Percentiles rank a stretch among this genome's conserved stretches.
Evolutionary conservation across 441 rosid species (phyloP).

Genomic region (Gossypium trilobum): DNA sequence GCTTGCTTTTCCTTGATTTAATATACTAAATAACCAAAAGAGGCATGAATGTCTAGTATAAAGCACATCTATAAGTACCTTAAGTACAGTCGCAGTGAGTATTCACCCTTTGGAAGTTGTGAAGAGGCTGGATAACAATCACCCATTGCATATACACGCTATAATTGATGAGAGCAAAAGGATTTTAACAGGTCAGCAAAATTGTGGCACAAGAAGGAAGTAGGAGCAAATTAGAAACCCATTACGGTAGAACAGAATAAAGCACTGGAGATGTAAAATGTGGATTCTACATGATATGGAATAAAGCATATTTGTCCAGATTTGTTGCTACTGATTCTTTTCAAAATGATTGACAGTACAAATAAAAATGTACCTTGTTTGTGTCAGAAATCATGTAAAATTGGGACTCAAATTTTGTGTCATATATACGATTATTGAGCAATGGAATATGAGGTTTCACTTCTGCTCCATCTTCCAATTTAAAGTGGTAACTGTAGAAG

Average conservation of each 20-base stretch:
- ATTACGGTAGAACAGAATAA: constrained; percentile 6
- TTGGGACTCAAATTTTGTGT: constrained; percentile 93
- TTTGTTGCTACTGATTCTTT: background rate
- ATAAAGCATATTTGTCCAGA: background rate
- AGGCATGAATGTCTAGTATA: background rate
- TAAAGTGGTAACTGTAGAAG: constrained; percentile 73
- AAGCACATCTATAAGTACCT: constrained; percentile 37
- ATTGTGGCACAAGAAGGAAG: constrained; percentile 7
- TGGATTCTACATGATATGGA: background rate
- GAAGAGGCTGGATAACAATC: constrained; percentile 78
- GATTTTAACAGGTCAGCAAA: constrained; percentile 13
- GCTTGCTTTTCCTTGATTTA: background rate
- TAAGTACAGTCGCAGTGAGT: constrained; percentile 61
- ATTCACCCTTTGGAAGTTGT: constrained; percentile 91
- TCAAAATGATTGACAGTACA: background rate
- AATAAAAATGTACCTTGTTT: constrained; percentile 58
- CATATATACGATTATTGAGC: constrained; percentile 90
- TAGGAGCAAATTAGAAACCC: background rate
- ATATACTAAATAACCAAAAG: background rate
- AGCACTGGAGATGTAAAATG: background rate
- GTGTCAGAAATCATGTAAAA: constrained; percentile 85
- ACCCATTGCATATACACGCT: constrained; percentile 85
- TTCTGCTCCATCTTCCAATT: constrained; percentile 87
- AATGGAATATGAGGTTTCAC: constrained; percentile 80
- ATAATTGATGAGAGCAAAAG: constrained; percentile 11